Base-by-base conservation (phyloP, 2,329 filamentous ascomycete genomes). In the Exophiala xenobiotica region DNA sequence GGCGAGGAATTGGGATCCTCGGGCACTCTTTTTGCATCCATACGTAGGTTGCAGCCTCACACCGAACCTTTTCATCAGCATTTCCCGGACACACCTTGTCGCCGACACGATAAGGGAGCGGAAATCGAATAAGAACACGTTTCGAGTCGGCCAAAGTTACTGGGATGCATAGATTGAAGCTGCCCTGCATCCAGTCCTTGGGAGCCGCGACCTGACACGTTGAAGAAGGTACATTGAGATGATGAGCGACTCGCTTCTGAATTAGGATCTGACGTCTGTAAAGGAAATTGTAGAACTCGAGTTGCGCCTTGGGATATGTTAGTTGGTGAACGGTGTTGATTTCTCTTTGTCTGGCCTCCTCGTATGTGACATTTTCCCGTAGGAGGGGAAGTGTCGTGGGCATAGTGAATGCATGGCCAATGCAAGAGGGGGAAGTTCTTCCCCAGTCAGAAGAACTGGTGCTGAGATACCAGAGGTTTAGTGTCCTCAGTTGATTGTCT, bases 141-240 rank as follows among this genome's bases (percentile, higher is more conserved):
- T 39, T 51, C 9, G 16, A 20, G n/a, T 27, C n/a, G 16, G 45
- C 37, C 35, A 65, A 47, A 24, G 47, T 14, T 8, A 65, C 51
- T 24, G 54, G 61, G 20, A 66, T 58, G 49, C 61, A 66, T n/a
- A 65, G 49, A 53, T 65, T 64, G 52, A 65, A 64, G 49, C 58
- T 63, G 2, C 64, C 63, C 37, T 62, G 44, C 16, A 60, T 33
- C 64, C 63, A 65, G 6, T 61, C 49, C n/a, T 59, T 50, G 4
- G 47, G 42, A n/a, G 57, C 57, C 14, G 29, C 57, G 12, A 64
- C 22, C 12, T 46, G 54, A 35, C 61, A 63, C n/a, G 38, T 12
- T 11, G 50, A 24, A 9, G 49, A 45, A 33, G 6, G 19, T 9
- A 60, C 14, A 2, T 47, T 47, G 6, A 60, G 44, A 35, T 60